These are phyloP conservation scores for Cucumis hystrix DNA, from an alignment of 306 rosid genomes.

Conservation along the genomic window DNA sequence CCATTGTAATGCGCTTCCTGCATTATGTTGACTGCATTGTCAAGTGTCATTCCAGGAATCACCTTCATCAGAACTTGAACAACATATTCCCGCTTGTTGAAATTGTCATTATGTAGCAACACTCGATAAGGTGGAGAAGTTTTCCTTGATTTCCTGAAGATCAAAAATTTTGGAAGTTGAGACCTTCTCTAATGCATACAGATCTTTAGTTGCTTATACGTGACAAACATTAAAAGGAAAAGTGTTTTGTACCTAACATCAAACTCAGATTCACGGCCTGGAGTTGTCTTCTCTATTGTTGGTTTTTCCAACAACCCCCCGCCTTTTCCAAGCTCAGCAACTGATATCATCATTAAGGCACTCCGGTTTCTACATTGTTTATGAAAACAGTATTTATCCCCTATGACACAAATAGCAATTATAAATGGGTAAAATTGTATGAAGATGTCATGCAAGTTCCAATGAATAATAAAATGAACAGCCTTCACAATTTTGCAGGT, in stretches of 20 bases:
- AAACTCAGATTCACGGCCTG: conserved; percentile 76
- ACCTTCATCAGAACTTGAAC: conserved; percentile 95
- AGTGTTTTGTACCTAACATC: conserved; percentile 32
- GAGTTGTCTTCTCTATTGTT: conserved; percentile 61
- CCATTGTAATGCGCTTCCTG: conserved; percentile 92
- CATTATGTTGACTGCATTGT: conserved; percentile 83
- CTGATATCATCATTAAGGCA: conserved; percentile 29
- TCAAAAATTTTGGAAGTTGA: background rate
- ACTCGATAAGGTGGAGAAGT: conserved; percentile 74
- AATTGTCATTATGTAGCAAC: conserved; percentile 78
- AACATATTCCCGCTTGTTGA: conserved; percentile 78
- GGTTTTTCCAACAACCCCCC: conserved; percentile 85
- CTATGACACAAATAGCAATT: conserved; percentile 23
- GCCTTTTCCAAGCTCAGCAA: conserved; percentile 38
- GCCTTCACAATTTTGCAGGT: background rate
- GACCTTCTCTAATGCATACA: background rate
- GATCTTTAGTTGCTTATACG: background rate
- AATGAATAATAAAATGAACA: background rate
- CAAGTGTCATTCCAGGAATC: conserved; percentile 85
- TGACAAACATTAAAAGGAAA: background rate
- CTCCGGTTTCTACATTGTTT: conserved; percentile 37
- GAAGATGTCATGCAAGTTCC: background rate
- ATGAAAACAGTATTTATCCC: conserved; percentile 26
- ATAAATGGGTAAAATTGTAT: background rate
- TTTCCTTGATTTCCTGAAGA: conserved; percentile 53